Base-by-base conservation (phyloP, 1,284 basidiomycete species). In the Athelia psychrophila region DNA sequence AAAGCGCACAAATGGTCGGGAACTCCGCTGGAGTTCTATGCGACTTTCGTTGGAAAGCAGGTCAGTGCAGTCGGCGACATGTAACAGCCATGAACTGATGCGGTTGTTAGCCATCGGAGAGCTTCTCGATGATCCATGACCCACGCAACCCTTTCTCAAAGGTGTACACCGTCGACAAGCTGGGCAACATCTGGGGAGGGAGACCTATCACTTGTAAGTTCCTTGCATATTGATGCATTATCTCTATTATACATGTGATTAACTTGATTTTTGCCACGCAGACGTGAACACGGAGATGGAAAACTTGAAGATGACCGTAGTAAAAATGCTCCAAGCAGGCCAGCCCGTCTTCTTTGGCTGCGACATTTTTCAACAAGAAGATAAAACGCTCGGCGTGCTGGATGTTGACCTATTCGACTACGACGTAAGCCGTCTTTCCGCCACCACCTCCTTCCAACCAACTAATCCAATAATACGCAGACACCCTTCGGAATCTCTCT, bases 221-320 rank as follows among this genome's bases (percentile, higher is more conserved):
- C 18, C 33, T 35, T 18, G 12, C 33, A 18, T 35, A 18, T 35
- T 35, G 18, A 12, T 12, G 18, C 27, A 15, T 22, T 10, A 16
- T 22, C 48, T 16, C 53, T 51, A 47, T 22, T 49, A 16, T 4
- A 54, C 51, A 55, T n/a, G n/a, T n/a, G 23, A 2, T 58, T 93
- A 90, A 97, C 65, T 92, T 98, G 55, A 98, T 98, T 74, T 93
- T n/a, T n/a, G n/a, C n/a, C n/a, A n/a, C n/a, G n/a, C n/a, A n/a
- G n/a, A n/a, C n/a, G n/a, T n/a, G n/a, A n/a, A n/a, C n/a, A n/a
- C 93, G 0, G 81, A 89, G 56, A 84, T 86, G 55, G 81, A 86
- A 38, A 82, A 84, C 45, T 80, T 98, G 65, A 95, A 96, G 75
- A 73, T 81, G 15, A 84, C 84, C 3, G 86, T 95, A 19, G 82